These are phyloP conservation scores for Wickerhamiella azymoides DNA, from an alignment of 805 yeast genomes.

Conservation along the genomic window DNA sequence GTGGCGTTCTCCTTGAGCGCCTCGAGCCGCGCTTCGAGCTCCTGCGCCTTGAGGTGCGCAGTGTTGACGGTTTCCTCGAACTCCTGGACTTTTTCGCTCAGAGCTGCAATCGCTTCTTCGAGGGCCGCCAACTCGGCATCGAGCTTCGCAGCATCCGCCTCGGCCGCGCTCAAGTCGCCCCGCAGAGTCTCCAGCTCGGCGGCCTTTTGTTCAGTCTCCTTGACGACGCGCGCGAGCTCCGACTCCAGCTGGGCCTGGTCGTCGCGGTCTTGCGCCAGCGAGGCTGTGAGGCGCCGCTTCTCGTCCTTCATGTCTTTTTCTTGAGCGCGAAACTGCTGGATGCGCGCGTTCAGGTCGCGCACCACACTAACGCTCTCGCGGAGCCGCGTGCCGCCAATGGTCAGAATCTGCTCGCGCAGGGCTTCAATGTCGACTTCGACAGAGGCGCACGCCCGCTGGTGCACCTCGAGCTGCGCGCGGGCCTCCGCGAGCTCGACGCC, in stretches of 20 bases:
- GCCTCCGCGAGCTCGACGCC: constrained; percentile 13
- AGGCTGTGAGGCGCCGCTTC: constrained; percentile 49
- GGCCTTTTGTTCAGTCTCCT: constrained; percentile 25
- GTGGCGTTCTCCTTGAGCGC: not conserved
- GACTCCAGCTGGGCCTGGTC: constrained; percentile 32
- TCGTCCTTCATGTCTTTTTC: constrained; percentile 43
- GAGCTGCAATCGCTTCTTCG: not conserved
- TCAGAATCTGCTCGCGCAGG: constrained; percentile 67
- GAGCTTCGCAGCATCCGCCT: constrained; percentile 9
- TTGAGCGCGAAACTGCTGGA: constrained; percentile 45
- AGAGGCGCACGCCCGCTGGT: constrained; percentile 37
- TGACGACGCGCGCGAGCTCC: constrained; percentile 32
- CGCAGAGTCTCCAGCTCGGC: constrained; percentile 22
- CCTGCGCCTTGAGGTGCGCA: constrained; percentile 23
- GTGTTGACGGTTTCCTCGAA: constrained; percentile 19
- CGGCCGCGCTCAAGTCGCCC: constrained; percentile 12
- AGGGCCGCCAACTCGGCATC: not conserved
- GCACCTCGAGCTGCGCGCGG: constrained; percentile 40
- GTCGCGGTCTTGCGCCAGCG: constrained; percentile 41
- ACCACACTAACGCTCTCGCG: constrained; percentile 64
- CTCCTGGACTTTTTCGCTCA: constrained; percentile 5
- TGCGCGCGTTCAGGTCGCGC: constrained; percentile 53
- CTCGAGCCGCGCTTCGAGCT: not conserved
- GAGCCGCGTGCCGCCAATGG: constrained; percentile 79
- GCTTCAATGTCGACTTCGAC: constrained; percentile 42